Evolutionary conservation across 1,284 basidiomycete genomes (phyloP), one percentile per base, ranked within the genome.

Genomic region (Phylloporus gajari): DNA sequence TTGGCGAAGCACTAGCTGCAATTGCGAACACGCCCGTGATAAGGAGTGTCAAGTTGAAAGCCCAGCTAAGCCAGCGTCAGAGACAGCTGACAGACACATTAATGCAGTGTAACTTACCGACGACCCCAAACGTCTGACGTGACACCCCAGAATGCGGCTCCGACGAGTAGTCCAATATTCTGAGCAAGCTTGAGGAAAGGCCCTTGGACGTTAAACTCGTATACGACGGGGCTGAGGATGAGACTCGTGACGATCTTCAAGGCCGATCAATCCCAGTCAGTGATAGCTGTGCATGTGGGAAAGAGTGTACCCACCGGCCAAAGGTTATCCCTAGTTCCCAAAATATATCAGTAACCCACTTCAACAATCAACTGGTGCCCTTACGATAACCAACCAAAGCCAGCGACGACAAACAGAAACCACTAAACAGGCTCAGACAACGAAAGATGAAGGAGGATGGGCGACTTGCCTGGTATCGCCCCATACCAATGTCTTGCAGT

Each of bases 21-120:
- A 90, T 79, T 2, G 90, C 91, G 74, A 95, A 95, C 8, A 93
- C 82, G 1, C 91, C 91, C 0, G 90, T 88, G 72, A 95, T 91
- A 48, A 94, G 83, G 44, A 94, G 86, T 0, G 93, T 95, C 51
- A 93, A 80, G 80, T 95, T 94, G 84, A 95, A 95, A 3, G 91
- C 90, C 85, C 90, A 89, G 72, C 90, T 90, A 65, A 68, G 30
- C 9, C 27, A 46, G 35, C 5, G 40, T 74, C 48, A n/a, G n/a
- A 81, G 69, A 66, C 11, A 30, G 42, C 44, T 5, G 38, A 42
- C 65, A 15, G 35, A 68, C 51, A 35, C n/a, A 38, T 4, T 8
- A 15, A 67, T 15, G 23, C 42, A 23, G 51, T 30, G 40, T n/a
- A 76, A 5, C 79, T 44, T 68, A 89, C 87, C 85, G 83, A 77